phyloP scores from a whole-genome alignment of 108 stramenopile species.

The Cyclotella baltica region DNA sequence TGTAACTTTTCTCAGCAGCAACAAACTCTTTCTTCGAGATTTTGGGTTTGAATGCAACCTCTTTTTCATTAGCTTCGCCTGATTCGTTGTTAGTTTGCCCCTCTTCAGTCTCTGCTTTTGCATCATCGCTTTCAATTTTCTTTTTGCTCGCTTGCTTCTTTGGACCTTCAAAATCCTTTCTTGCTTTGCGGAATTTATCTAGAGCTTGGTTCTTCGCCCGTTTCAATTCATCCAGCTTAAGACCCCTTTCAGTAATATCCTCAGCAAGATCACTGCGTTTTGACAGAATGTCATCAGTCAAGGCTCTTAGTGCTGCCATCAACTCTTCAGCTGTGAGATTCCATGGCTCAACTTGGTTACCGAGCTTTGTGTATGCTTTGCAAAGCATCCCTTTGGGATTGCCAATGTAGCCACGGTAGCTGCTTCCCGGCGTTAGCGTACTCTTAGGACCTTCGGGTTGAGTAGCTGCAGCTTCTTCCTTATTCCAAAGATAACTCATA shows the following conservation, averaged over 20 bases:
- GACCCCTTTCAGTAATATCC: constrained; percentile 63
- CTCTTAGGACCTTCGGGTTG: neutral
- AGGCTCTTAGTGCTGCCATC: constrained; percentile 65
- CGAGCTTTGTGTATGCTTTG: constrained; percentile 61
- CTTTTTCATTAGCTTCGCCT: constrained; percentile 38
- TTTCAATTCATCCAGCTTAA: constrained; percentile 69
- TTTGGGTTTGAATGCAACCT: constrained; percentile 49
- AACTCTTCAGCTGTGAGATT: constrained; percentile 79
- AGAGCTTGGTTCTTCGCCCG: constrained; percentile 74
- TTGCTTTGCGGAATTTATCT: constrained; percentile 66
- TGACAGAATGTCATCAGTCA: constrained; percentile 83
- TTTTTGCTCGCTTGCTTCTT: constrained; percentile 49
- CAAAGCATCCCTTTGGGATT: constrained; percentile 37
- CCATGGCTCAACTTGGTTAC: constrained; percentile 73
- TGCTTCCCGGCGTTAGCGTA: constrained; percentile 34
- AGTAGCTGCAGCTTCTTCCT: constrained; percentile 17
- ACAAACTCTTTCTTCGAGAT: constrained; percentile 66
- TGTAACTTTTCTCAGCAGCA: constrained; percentile 60
- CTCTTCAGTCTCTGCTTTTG: constrained; percentile 35
- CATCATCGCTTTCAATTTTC: constrained; percentile 34
- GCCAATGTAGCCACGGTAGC: constrained; percentile 61
- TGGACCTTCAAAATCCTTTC: constrained; percentile 68
- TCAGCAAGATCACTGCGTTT: constrained; percentile 54
- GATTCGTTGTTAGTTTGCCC: constrained; percentile 27
- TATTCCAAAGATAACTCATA: constrained; percentile 61